Percentiles rank a stretch among this genome's conserved stretches.
phyloP scores from a whole-genome alignment of 148 eudicot species.

The Cornus florida region DNA sequence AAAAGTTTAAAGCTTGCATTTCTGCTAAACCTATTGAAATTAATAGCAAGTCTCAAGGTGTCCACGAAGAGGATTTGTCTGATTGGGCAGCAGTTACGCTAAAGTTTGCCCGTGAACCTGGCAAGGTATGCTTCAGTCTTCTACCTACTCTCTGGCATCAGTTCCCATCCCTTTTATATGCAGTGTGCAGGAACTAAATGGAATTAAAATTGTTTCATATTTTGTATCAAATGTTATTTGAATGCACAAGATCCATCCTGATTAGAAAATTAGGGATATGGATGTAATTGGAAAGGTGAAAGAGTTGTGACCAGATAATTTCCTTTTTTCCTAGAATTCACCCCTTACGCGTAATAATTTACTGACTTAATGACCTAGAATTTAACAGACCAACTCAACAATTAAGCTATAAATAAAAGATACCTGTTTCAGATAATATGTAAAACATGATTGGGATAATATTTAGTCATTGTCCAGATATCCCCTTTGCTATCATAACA shows the following conservation, averaged over 20 bases:
- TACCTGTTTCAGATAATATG: not conserved
- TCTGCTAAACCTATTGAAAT: constrained; percentile 40
- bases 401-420: not conserved
- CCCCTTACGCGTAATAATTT: not conserved
- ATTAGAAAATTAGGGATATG: not conserved
- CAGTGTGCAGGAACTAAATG: not conserved
- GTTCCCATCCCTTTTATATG: not conserved
- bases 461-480: not conserved
- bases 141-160: not conserved
- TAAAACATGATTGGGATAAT: not conserved
- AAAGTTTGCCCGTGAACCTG: constrained; percentile 63
- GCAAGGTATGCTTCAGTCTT: constrained; percentile 51
- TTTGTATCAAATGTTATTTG: too few relatives aligned
- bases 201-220: not conserved
- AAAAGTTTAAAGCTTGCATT: constrained; percentile 52
- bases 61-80: constrained; percentile 52
- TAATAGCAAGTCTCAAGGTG: constrained; percentile 30
- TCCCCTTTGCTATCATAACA: not conserved
- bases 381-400: not conserved
- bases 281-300: not conserved
- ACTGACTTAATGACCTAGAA: not conserved
- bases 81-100: constrained; percentile 56
- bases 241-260: too few relatives aligned
- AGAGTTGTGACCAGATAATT: not conserved
- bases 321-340: not conserved